Conservation (phyloP, 768 basidiomycete species). For the Pholiota microspora region DNA sequence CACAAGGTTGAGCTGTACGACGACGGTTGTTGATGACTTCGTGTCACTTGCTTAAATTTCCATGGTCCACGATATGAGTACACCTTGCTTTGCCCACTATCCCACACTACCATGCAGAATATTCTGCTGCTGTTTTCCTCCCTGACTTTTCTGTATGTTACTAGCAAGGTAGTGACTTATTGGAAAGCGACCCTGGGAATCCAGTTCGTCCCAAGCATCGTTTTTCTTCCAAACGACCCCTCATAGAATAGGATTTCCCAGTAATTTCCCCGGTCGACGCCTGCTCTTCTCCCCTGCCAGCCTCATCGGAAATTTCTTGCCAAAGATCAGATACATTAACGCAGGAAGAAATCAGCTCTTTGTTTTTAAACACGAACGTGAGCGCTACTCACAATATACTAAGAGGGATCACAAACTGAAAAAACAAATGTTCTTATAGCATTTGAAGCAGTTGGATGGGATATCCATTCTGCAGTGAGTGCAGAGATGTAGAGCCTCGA, state of each 20-base stretch:
- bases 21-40: neutral
- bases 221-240: neutral
- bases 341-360: constrained; percentile 30
- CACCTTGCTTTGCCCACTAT: neutral
- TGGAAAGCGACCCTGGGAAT: constrained; percentile 26
- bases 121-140: constrained; percentile 12
- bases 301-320: constrained; percentile 24
- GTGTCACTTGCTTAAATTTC: neutral
- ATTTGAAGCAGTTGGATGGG: constrained; percentile 31
- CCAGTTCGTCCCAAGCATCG: constrained; percentile 20
- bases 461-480: constrained; percentile 34
- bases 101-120: neutral
- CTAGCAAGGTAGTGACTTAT: constrained; percentile 19
- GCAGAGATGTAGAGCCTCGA: no score
- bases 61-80: neutral
- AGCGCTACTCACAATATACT: neutral
- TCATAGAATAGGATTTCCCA: constrained; percentile 10
- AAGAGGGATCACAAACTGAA: neutral
- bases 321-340: constrained; percentile 27
- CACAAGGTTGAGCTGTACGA: neutral
- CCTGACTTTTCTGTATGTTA: constrained; percentile 18
- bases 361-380: constrained; percentile 29
- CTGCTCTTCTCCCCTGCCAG: constrained; percentile 24
- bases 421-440: constrained; percentile 16
- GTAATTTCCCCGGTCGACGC: constrained; percentile 32